Evolutionary conservation across 2,329 filamentous ascomycete genomes (phyloP), one percentile per base, ranked within the genome.

Genomic region (Ophiostoma piceae): DNA sequence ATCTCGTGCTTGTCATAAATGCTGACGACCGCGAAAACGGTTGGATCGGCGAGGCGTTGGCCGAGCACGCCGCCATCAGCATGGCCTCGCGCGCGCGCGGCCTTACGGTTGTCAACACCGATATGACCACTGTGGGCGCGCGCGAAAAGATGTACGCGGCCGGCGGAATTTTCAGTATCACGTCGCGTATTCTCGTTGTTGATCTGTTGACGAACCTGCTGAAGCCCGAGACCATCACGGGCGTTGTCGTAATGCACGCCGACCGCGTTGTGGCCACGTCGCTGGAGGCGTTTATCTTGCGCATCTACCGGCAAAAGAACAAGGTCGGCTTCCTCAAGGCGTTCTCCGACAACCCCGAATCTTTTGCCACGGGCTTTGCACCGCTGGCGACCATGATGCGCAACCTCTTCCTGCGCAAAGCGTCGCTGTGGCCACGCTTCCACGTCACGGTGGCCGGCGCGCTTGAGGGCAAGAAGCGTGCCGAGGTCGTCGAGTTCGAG

Each of bases 401-500:
- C 72, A 98, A 95, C 76, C 80, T 99, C 29, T 98, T 98, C 76
- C 82, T 99, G 57, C 87, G 90, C 68, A 97, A 95, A 77, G 90
- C 90, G 0, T 94, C 94, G 0, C 80, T 99, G 16, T 99, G 94
- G 88, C 95, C 95, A 2, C 87, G 95, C 26, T 99, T 97, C 76
- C 95, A 99, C 77, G 87, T 97, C 71, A 89, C 91, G 0, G 93
- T 99, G 6, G 93, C 94, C 0, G 88, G 92, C 75, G 92, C 93
- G 2, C 83, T 99, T 2, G 95, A 99, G 79, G 94, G 94, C 11
- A 92, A 91, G 78, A 90, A 91, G 76, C 97, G 94, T 77, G 94
- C 95, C 4, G 95, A 99, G 79, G 95, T 99, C 65, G 96, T 99
- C 73, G 95, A 99, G 79, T 84, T 98, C 32, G 95, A 97, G 79